Evolutionary conservation across 208 protist species (phyloP).

Genomic region (Leishmania guyanensis): DNA sequence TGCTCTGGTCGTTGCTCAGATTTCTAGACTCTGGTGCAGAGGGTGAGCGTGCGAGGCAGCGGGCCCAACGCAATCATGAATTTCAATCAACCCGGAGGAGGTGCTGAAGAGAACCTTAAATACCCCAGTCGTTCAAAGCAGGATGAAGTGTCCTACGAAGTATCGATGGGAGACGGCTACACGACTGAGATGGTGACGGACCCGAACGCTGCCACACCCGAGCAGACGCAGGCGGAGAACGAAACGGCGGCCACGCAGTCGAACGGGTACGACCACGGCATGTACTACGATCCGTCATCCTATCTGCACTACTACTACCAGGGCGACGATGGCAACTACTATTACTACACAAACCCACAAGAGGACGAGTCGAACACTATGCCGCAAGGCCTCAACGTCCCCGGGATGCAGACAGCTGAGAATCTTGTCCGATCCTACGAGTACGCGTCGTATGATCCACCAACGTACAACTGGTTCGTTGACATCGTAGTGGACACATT

Average conservation of each 20-base stretch:
- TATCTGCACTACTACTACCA: conserved; percentile 83
- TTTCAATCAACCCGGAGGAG: background rate
- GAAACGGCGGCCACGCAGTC: conserved; percentile 22
- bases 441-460: conserved; percentile 78
- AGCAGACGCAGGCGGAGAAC: conserved; percentile 31
- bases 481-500: conserved; percentile 85
- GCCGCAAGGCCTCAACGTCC: conserved; percentile 28
- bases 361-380: conserved; percentile 25
- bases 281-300: conserved; percentile 52
- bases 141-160: conserved; percentile 21
- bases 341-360: conserved; percentile 57
- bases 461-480: conserved; percentile 66
- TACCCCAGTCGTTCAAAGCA: conserved; percentile 19
- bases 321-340: conserved; percentile 74
- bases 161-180: conserved; percentile 23
- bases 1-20: too few species aligned
- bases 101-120: conserved; percentile 13
- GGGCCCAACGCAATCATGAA: background rate
- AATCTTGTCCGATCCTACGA: conserved; percentile 69
- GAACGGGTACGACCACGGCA: conserved; percentile 30
- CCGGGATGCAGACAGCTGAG: conserved; percentile 18
- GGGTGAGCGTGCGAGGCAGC: background rate
- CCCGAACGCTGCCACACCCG: conserved; percentile 6
- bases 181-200: conserved; percentile 18
- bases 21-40: background rate